Evolutionary conservation across 805 yeast genomes (phyloP), one percentile per base, ranked within the genome.

Genomic region (Metschnikowia baotianmanensis): DNA sequence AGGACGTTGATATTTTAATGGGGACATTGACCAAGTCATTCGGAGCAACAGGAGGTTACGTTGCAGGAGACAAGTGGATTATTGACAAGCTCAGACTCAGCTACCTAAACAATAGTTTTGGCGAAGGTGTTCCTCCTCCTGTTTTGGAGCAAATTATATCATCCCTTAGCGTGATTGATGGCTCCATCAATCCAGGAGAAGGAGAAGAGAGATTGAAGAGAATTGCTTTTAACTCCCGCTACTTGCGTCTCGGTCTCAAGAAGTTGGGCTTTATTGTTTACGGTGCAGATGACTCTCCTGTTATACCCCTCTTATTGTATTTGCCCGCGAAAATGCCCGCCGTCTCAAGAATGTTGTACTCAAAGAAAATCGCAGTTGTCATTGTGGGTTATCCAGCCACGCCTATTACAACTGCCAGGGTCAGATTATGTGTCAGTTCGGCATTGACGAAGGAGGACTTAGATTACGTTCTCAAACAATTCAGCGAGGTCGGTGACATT

Each of bases 341-440:
- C 0, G 78, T 89, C 47, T 83, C 96, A 33, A 77, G 96, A 61
- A 77, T 80, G 76, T 76, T 91, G 74, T 77, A 84, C 53, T 79
- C 77, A 49, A 72, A 79, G 63, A 85, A 85, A 38, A 82, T 93
- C 46, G 99, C 99, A 3, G 90, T 91, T 35, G 99, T 93, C 25
- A 83, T 91, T 48, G 98, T 91, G 31, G 96, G 98, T 26, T 93
- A 93, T 61, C 99, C 99, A 9, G 99, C 99, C 1, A 91, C 98
- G 0, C 96, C 96, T 25, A 74, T 93, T 51, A 81, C 87, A 31
- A 79, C 89, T 26, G 85, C 96, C 5, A 80, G 99, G 67, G 89
- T 88, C 20, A 80, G 99, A 63, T 79, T 93, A 55, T 93, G 99
- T 72, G 83, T 93, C 53, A 84, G 95, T 40, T 71, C 97, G 0